Evolutionary conservation across 2,329 filamentous ascomycete genomes (phyloP), one percentile per base, ranked within the genome.

Genomic region (Penicillium thymicola): DNA sequence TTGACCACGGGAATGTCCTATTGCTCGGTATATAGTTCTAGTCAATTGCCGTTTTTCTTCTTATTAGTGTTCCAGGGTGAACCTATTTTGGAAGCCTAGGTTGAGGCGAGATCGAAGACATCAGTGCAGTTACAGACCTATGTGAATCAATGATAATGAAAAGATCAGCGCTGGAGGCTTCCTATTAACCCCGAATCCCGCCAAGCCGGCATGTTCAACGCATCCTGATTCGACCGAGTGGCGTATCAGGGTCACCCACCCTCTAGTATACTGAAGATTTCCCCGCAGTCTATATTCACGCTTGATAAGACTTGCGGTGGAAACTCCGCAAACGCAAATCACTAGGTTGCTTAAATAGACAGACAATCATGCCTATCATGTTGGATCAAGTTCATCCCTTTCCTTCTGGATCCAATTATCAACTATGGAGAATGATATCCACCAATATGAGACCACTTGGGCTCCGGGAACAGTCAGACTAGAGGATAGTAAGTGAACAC

Each of bases 401-500:
- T 6, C 11, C 9, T 48, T 10, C 21, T 38, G 8, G 40, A 27
- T 18, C 30, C 11, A 18, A 18, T 18, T 13, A 7, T 30, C 47
- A 44, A 48, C 37, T 18, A 63, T 60, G 62, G 55, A 53, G 38
- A 42, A 51, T 18, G 51, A 59, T 21, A 41, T 54, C 18, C 45
- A 56, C 36, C 46, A 38, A 10, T 56, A 64, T 52, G 61, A 54
- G 46, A 34, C 47, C 30, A 59, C 62, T 25, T 64, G 61, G 61
- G 59, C 63, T 11, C 63, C 63, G 11, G 63, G 63, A 25, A 65
- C 61, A 40, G 58, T 64, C 3, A 40, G 54, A 5, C 38, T 67
- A 8, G 65, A 67, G 54, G 61, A 66, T 45, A 34, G 65, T 66
- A 58, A n/a, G 50, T 38, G 4, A 18, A 13, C 7, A 30, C 9